Evolutionary conservation across 2,329 filamentous ascomycete genomes (phyloP).

Genomic region (Trichophyton benhamiae): DNA sequence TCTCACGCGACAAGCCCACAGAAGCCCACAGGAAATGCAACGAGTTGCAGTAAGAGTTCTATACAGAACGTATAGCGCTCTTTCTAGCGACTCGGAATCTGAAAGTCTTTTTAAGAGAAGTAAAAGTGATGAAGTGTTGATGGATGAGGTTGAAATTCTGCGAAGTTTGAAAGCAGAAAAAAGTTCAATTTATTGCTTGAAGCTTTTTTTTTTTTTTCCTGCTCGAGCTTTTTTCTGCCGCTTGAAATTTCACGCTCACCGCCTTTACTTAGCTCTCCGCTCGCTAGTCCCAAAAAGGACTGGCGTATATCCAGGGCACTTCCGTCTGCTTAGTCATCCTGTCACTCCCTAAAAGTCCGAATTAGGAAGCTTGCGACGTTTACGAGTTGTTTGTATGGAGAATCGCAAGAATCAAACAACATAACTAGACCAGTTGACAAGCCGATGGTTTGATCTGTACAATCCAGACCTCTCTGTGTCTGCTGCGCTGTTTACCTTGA

Average conservation of each 20-base stretch:
- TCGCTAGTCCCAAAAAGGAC: not conserved
- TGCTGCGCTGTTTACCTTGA: no score
- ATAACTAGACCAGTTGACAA: not conserved
- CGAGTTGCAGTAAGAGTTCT: constrained; percentile 14
- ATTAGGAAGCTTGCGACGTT: not conserved
- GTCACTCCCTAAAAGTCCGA: not conserved
- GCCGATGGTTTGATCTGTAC: not conserved
- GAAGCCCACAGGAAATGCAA: constrained; percentile 26
- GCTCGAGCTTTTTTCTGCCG: constrained; percentile 8
- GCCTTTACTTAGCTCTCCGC: constrained; percentile 16
- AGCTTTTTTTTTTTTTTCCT: constrained; percentile 15
- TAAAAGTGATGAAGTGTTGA: constrained; percentile 6
- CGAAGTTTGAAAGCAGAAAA: not conserved
- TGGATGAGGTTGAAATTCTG: not conserved
- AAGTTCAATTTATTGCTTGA: not conserved
- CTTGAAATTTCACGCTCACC: constrained; percentile 15
- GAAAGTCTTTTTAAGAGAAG: constrained; percentile 19
- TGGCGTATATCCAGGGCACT: not conserved
- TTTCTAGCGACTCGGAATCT: constrained; percentile 17
- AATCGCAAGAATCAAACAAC: not conserved
- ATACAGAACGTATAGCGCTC: constrained; percentile 2
- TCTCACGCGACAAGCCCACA: constrained; percentile 27
- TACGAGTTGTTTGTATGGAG: not conserved
- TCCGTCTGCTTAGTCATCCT: not conserved
- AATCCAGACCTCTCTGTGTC: not conserved